A percentile compares a stretch with the other conserved stretches of the same genome.
phyloP scores from a whole-genome alignment of 768 basidiomycete genomes.

The Sarcodon sp. region DNA sequence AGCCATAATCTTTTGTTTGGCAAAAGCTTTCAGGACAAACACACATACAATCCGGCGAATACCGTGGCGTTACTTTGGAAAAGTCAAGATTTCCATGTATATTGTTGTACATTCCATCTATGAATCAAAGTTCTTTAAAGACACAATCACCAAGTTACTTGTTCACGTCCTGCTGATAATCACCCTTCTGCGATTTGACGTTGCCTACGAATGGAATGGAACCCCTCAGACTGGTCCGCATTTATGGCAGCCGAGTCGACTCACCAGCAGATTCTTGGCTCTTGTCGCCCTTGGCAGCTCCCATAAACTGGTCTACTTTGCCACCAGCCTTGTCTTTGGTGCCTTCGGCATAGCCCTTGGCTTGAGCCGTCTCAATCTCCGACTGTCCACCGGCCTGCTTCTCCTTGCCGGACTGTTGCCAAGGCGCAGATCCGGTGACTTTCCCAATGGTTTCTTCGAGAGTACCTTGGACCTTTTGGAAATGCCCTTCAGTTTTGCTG shows the following conservation, averaged over 20 bases:
- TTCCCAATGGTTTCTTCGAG: constrained; percentile 26
- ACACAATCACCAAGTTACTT: constrained; percentile 8
- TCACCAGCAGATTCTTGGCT: constrained; percentile 28
- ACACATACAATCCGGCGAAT: too few relatives aligned
- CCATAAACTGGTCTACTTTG: constrained; percentile 35
- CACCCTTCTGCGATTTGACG: constrained; percentile 32
- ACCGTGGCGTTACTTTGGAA: not conserved
- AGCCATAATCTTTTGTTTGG: not conserved
- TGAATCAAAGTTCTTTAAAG: not conserved
- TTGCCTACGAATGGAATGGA: constrained; percentile 24
- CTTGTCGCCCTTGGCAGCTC: constrained; percentile 38
- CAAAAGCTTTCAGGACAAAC: constrained; percentile 1
- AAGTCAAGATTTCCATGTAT: too few relatives aligned
- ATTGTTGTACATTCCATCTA: not conserved
- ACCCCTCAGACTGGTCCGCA: constrained; percentile 5
- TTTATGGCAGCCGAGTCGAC: not conserved
- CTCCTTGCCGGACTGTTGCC: constrained; percentile 34
- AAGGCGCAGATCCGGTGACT: constrained; percentile 29
- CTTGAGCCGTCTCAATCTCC: constrained; percentile 35
- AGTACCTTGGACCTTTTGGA: constrained; percentile 17
- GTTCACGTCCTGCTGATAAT: constrained; percentile 33
- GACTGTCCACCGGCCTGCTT: constrained; percentile 41
- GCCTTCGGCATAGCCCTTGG: constrained; percentile 37
- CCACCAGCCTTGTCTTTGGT: constrained; percentile 29
- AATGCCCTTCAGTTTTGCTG: constrained; percentile 18